Evolutionary conservation across 1,284 basidiomycete species (phyloP), one percentile per base, ranked within the genome.

Genomic region (Ustilago bromivora): DNA sequence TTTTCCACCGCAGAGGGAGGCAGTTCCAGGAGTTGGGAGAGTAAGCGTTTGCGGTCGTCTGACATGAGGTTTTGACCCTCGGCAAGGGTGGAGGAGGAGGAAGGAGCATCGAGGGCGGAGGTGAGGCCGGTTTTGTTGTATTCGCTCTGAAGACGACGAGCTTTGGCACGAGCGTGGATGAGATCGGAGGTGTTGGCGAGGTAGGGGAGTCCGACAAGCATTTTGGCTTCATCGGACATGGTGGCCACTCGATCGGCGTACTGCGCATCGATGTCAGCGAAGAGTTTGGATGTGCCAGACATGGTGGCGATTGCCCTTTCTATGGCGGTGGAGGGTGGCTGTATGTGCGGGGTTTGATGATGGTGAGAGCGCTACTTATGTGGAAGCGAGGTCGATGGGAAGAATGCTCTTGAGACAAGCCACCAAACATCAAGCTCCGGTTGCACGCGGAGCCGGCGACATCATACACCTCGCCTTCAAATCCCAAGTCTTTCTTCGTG

Each of bases 281-380:
- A 76, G 1, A 76, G 59, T 38, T 76, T 71, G 13, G 74, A 73
- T 23, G 75, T 77, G 59, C 66, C 74, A 11, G 74, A 76, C 74
- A 76, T 76, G 17, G 12, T 57, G 57, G 6, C 19, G n/a, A 15
- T 23, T 49, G 51, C 8, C 9, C 46, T 49, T 28, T 43, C 11
- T 34, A 19, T 43, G 13, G 13, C 23, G 23, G 23, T 28, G 55
- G 23, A 9, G 23, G n/a, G 12, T 17, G 28, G 35, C 8, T 28
- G 38, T 9, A n/a, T 28, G 43, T n/a, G 17, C 19, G 35, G 12
- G 31, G 19, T 17, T 43, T 31, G 12, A 34, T 54, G 31, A 17
- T 52, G 49, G 32, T 32, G 28, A 32, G 49, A 32, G 49, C 12
- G 19, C 8, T 28, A 28, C 23, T 28, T 28, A 28, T 28, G 23